Evolutionary conservation across 2,329 filamentous ascomycete species (phyloP).

Genomic region (Aspergillus calidoustus): DNA sequence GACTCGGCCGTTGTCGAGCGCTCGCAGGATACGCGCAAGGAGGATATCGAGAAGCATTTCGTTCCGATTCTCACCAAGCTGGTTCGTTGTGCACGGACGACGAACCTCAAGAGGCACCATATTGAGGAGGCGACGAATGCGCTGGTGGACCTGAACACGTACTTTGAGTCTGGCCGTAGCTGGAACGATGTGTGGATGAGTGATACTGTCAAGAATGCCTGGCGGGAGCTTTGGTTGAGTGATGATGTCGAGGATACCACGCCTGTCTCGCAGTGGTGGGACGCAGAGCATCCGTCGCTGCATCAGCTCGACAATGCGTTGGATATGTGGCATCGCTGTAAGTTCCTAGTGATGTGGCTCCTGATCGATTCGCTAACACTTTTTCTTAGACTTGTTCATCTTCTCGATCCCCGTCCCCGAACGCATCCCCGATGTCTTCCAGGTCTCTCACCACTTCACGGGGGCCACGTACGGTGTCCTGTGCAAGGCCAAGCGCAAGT

Average conservation of each 20-base stretch:
- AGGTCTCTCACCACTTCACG: slow-evolving; percentile 65
- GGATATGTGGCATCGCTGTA: slow-evolving; percentile 45
- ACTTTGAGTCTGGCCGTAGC: slow-evolving; percentile 53
- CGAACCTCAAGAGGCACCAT: slow-evolving; percentile 46
- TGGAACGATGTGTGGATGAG: slow-evolving; percentile 54
- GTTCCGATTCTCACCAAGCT: slow-evolving; percentile 55
- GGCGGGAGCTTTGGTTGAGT: slow-evolving; percentile 52
- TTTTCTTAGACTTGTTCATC: slow-evolving; percentile 20
- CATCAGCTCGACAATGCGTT: slow-evolving; percentile 40
- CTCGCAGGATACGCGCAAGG: slow-evolving; percentile 44
- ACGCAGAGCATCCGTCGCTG: slow-evolving; percentile 45
- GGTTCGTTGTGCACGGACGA: slow-evolving; percentile 54
- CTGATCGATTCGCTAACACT: not conserved
- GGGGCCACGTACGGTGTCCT: slow-evolving; percentile 64
- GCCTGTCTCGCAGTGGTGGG: slow-evolving; percentile 40
- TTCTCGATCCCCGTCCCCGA: slow-evolving; percentile 22
- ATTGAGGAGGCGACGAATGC: slow-evolving; percentile 53
- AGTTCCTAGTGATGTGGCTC: slow-evolving; percentile 45
- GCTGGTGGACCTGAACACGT: slow-evolving; percentile 53
- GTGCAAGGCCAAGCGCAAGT: slow-evolving; percentile 63
- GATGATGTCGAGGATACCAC: slow-evolving; percentile 46
- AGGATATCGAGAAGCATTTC: slow-evolving; percentile 56
- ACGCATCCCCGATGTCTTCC: slow-evolving; percentile 23
- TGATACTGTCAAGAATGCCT: slow-evolving; percentile 47
- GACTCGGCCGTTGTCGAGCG: slow-evolving; percentile 53